Base-by-base conservation (phyloP, 257 asterid genomes). In the Solanum ahanhuiri region DNA sequence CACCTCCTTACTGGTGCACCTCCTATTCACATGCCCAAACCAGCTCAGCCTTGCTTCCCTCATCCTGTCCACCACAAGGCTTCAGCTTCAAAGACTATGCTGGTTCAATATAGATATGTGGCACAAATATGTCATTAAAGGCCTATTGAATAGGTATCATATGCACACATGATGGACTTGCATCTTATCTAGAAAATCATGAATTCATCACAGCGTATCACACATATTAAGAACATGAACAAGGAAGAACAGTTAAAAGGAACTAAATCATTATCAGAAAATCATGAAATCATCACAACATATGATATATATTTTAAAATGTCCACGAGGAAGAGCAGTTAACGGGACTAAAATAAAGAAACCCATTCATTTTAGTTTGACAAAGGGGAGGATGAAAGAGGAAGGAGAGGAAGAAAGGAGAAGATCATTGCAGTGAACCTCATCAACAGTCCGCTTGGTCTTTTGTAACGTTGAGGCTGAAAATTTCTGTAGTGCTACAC, bases 401-500 rank as follows among this genome's bases (percentile, higher is more conserved):
- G 84, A 45, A 28, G 28, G 41, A 81, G 77, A 73, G 37, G 43
- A 83, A 71, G 70, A 71, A 88, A 37, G 43, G 5, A 63, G 60
- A 87, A 86, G 87, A 83, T 69, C 66, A 57, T 70, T 48, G 7
- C 67, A 51, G 73, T 70, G 83, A 81, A 96, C 99, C 98, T 97
- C 99, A 64, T 94, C 98, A 89, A 94, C 95, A 4, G 98, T 93
- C 92, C 95, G 92, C 90, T 94, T 97, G 34, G 96, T 91, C 94
- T 97, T 97, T 91, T 94, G 98, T 89, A 97, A 94, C 35, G 99
- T 97, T 41, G 98, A 95, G 20, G 98, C 98, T 45, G 99, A 97
- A 92, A 97, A 97, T 92, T 97, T 97, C 88, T 97, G 99, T 86
- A 97, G 91, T 64, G 98, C 90, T 88, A 94, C 99, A 89, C 99